These are phyloP conservation scores for Piedraia hortae DNA, from an alignment of 2,329 filamentous ascomycete species.

Conservation along the genomic window DNA sequence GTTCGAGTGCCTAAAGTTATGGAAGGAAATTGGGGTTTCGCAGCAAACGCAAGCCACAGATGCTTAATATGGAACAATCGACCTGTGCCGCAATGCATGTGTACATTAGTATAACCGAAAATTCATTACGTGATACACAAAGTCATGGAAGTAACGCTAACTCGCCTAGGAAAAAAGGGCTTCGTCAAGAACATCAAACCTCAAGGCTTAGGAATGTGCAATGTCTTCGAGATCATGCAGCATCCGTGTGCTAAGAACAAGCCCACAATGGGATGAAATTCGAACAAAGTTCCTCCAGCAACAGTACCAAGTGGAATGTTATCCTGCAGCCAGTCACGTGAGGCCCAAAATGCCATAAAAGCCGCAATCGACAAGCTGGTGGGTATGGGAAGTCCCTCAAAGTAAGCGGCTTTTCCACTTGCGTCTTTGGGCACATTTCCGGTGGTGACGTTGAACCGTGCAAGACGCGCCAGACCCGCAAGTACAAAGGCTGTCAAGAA, in stretches of 20 bases:
- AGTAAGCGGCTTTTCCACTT: slow-evolving; percentile 75
- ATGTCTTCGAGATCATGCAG: slow-evolving; percentile 80
- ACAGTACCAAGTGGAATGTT: slow-evolving; percentile 50
- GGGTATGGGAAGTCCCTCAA: slow-evolving; percentile 89
- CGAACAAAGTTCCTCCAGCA: slow-evolving; percentile 37
- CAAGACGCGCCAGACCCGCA: slow-evolving; percentile 73
- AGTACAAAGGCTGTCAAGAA: slow-evolving; percentile 73
- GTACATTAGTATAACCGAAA: no score
- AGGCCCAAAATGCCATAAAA: slow-evolving; percentile 75
- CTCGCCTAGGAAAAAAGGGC: no score
- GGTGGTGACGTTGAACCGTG: slow-evolving; percentile 93
- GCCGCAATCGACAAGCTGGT: slow-evolving; percentile 58
- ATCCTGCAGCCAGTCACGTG: slow-evolving; percentile 50
- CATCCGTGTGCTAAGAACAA: slow-evolving; percentile 76
- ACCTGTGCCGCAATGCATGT: no score
- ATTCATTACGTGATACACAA: no score
- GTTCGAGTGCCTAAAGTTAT: slow-evolving; percentile 54
- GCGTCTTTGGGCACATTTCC: slow-evolving; percentile 72
- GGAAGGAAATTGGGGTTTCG: no score
- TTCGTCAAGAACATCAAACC: no score
- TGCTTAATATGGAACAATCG: no score
- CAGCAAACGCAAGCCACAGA: no score
- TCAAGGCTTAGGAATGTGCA: slow-evolving; percentile 70
- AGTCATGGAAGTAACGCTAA: no score
- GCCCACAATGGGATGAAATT: slow-evolving; percentile 59